Evolutionary conservation across 345 rosid genomes (phyloP).

Genomic region (Heritiera littoralis): DNA sequence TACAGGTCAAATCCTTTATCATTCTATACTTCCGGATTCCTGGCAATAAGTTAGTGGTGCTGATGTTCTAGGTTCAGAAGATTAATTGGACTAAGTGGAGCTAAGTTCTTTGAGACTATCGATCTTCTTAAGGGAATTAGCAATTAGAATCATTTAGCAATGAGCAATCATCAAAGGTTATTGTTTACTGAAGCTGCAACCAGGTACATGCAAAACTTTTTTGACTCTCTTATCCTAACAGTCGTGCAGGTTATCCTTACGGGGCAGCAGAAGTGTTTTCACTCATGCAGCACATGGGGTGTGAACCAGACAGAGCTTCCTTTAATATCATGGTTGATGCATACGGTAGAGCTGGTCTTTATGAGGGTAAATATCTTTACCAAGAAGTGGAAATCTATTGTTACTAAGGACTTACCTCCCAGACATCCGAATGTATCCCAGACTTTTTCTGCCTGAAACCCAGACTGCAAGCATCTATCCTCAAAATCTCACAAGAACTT

Average conservation of each 20-base stretch:
- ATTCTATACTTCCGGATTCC: background rate
- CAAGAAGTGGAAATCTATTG: background rate
- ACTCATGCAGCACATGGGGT: conserved; percentile 89
- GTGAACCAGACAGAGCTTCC: conserved; percentile 94
- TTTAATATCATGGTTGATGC: conserved; percentile 96
- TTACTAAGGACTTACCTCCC: background rate
- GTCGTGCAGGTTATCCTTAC: conserved; percentile 88
- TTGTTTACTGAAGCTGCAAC: conserved; percentile 1
- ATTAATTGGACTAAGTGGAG: background rate
- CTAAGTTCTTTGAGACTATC: background rate
- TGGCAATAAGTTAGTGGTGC: background rate
- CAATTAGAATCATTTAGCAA: background rate
- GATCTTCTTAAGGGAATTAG: background rate
- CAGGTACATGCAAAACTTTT: background rate
- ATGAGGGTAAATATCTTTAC: conserved; percentile 52
- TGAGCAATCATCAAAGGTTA: background rate
- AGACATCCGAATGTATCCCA: background rate
- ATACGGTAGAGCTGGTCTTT: conserved; percentile 83
- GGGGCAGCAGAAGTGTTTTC: conserved; percentile 97
- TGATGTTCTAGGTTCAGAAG: background rate
- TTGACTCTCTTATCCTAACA: conserved; percentile 33
- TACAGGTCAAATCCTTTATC: conserved; percentile 52
- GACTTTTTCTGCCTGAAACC: background rate
- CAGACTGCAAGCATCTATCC: background rate
- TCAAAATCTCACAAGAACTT: background rate